phyloP scores from a whole-genome alignment of 73 alveolate genomes.

The Symbiodinium natans region DNA sequence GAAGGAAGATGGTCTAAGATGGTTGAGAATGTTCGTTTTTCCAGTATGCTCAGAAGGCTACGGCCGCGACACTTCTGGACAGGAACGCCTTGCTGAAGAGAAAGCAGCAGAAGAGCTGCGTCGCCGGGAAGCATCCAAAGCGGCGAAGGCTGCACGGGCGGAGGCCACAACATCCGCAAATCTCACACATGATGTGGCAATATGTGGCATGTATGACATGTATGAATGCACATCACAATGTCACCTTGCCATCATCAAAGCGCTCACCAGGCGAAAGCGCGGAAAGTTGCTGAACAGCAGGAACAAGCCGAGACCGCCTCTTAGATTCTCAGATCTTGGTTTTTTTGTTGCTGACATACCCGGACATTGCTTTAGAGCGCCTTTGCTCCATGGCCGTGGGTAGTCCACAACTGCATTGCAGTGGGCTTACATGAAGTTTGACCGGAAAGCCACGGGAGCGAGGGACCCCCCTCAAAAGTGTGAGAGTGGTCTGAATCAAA shows the following conservation, averaged over 20 bases:
- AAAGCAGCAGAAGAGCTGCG: constrained; percentile 55
- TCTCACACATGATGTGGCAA: no score
- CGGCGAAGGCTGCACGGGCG: constrained; percentile 61
- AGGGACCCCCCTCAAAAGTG: no score
- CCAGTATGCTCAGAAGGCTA: not conserved
- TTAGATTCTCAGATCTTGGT: no score
- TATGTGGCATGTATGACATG: not conserved
- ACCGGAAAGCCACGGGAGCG: no score
- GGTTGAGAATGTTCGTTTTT: no score
- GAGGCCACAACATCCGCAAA: not conserved
- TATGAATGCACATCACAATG: no score
- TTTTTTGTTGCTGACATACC: no score
- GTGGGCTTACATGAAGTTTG: no score
- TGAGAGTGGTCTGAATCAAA: no score
- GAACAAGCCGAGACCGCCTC: constrained; percentile 29
- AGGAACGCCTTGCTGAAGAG: constrained; percentile 76
- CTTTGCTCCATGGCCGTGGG: no score
- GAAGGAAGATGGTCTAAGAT: constrained; percentile 40
- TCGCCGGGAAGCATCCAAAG: constrained; percentile 2
- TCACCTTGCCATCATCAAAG: not conserved
- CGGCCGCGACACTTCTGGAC: not conserved
- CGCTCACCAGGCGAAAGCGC: constrained; percentile 2
- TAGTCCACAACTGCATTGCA: no score
- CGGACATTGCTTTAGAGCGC: no score
- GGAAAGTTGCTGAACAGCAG: constrained; percentile 33